Evolutionary conservation across 768 basidiomycete species (phyloP).

Genomic region (Phlebiopsis gigantea): DNA sequence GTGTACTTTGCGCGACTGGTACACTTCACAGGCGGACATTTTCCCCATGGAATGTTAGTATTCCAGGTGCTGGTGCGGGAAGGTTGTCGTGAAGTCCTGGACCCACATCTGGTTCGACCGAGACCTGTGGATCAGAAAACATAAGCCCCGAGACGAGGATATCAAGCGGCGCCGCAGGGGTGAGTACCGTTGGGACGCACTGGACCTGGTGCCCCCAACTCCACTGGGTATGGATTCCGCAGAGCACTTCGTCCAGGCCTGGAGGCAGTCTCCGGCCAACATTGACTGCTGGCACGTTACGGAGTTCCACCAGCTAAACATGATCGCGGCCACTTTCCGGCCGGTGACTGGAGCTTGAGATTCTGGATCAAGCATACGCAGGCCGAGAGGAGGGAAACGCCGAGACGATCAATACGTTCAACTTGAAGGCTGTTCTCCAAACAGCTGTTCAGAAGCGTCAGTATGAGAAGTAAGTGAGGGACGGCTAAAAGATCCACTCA

Average conservation of each 20-base stretch:
- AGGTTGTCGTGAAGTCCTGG: not conserved
- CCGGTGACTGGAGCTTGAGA: constrained; percentile 2
- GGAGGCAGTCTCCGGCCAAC: not conserved
- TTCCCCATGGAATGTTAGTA: constrained; percentile 6
- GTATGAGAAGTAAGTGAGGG: not conserved
- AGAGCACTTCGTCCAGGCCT: not conserved
- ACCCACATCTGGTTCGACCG: constrained; percentile 13
- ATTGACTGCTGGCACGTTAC: not conserved
- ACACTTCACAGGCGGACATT: constrained; percentile 5
- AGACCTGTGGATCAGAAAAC: constrained; percentile 5
- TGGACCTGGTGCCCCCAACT: not conserved
- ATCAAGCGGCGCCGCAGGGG: not conserved
- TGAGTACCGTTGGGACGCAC: not conserved
- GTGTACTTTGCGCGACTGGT: not conserved
- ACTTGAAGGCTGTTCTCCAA: not conserved
- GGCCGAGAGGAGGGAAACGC: not conserved
- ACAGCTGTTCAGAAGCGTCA: not conserved
- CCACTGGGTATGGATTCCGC: not conserved
- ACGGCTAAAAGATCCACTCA: not conserved
- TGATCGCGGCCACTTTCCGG: not conserved
- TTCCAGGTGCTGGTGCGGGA: constrained; percentile 2
- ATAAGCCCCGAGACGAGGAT: constrained; percentile 2
- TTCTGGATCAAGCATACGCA: not conserved
- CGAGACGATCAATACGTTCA: not conserved
- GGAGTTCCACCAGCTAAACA: constrained; percentile 5